Evolutionary conservation across 495 filamentous ascomycete genomes (phyloP), one percentile per base, ranked within the genome.

Genomic region (Viridothelium virens): DNA sequence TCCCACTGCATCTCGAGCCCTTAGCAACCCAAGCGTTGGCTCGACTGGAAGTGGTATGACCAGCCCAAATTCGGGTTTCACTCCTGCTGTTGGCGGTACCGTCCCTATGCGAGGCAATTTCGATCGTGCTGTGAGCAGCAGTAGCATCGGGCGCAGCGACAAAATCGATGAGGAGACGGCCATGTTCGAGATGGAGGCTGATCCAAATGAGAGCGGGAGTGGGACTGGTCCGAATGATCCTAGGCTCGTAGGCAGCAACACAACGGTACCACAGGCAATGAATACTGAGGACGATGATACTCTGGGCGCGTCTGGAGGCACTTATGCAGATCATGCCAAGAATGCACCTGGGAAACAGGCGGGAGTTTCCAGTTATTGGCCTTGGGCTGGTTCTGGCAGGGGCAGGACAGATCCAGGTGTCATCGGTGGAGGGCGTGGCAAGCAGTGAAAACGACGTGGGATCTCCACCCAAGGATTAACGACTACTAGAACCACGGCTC

Each of bases 111-210:
- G 53, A 10, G 53, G 53, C 31, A 59, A 59, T 36, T 44, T 61
- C 61, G 75, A 77, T 47, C 73, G 73, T 12, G 75, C 75, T 11
- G 65, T 74, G 2, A 74, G 72, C 67, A 72, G 69, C 50, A 73
- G 66, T 48, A 76, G 72, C 46, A 71, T 75, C 41, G 61, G 67
- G 7, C 66, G 73, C n/a, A 71, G 72, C 47, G 48, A 71, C 33
- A 77, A 76, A 63, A 75, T 67, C 37, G 70, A 78, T 36, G 73
- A 75, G 64, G 75, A 78, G 68, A 73, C 74, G 64, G 76, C 73
- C 2, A 69, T 78, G 41, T 78, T 78, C 65, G 73, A 69, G 48
- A 78, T 78, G 76, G 76, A 77, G 53, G 53, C 53, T 36, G 53
- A 59, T 18, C 25, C 25, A 9, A 59, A 59, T 14, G 53, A 59